Conservation (phyloP, 495 filamentous ascomycete genomes). For the Cryomyces antarcticus region DNA sequence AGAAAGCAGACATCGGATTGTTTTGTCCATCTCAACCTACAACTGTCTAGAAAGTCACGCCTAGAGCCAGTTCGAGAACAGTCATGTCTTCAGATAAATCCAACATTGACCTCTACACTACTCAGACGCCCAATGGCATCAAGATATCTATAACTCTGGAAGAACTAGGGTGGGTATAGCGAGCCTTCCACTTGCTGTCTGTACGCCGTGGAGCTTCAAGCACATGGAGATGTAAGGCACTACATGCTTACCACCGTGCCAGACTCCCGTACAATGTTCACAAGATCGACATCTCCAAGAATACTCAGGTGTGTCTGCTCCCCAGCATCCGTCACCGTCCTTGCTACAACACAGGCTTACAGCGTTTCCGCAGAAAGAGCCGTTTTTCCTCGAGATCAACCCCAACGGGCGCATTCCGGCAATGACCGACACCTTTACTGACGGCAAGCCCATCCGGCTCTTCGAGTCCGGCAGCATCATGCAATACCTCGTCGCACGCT, state of each 20-base stretch:
- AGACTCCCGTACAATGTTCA: constrained; percentile 34
- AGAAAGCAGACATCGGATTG: too few relatives aligned
- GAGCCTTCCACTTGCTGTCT: neutral
- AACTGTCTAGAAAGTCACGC: too few relatives aligned
- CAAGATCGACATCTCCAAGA: constrained; percentile 48
- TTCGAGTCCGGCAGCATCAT: constrained; percentile 78
- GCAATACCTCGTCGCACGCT: constrained; percentile 64
- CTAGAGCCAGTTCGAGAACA: neutral
- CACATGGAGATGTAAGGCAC: too few relatives aligned
- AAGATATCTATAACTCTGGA: constrained; percentile 83
- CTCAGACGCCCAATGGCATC: constrained; percentile 50
- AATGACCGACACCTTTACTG: constrained; percentile 46
- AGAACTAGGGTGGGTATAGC: constrained; percentile 47
- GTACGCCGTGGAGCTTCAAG: neutral
- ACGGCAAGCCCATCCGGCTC: constrained; percentile 52
- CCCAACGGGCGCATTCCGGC: constrained; percentile 94
- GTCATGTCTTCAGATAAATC: constrained; percentile 6
- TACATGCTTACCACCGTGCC: neutral
- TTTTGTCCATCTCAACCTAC: too few relatives aligned
- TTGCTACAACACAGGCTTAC: too few relatives aligned
- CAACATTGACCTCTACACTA: constrained; percentile 22
- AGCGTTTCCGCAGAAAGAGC: constrained; percentile 41
- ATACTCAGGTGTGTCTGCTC: constrained; percentile 14
- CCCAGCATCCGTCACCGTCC: too few relatives aligned
- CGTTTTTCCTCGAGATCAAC: constrained; percentile 81